These are phyloP conservation scores for Amanita subjunquillea DNA, from an alignment of 768 basidiomycete genomes.

Conservation along the genomic window DNA sequence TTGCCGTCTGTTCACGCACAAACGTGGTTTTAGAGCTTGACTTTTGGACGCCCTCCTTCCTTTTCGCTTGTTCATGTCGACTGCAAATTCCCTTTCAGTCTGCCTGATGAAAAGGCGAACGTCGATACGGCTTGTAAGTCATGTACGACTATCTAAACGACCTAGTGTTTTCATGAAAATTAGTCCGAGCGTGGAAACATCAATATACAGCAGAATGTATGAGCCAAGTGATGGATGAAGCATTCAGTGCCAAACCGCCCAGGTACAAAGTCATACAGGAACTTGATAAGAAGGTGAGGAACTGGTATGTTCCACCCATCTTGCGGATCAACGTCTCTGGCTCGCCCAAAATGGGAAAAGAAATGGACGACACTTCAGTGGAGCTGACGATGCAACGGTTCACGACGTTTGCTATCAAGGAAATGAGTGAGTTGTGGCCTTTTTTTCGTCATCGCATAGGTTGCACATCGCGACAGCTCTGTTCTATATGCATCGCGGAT, in stretches of 20 bases:
- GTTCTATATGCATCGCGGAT: constrained; percentile 69
- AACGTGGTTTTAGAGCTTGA: constrained; percentile 39
- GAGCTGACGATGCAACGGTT: constrained; percentile 62
- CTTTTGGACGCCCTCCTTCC: constrained; percentile 63
- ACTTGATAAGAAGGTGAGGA: constrained; percentile 55
- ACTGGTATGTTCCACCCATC: constrained; percentile 54
- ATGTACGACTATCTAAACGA: constrained; percentile 1
- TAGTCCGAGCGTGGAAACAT: constrained; percentile 65
- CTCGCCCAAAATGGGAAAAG: constrained; percentile 30
- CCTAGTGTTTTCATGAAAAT: constrained; percentile 1
- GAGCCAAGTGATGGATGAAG: constrained; percentile 55
- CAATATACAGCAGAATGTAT: constrained; percentile 52
- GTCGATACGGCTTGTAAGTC: constrained; percentile 54
- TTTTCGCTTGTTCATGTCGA: constrained; percentile 48
- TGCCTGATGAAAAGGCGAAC: constrained; percentile 34
- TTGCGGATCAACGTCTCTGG: constrained; percentile 53
- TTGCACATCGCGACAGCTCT: constrained; percentile 28
- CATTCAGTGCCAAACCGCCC: constrained; percentile 52
- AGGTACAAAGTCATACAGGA: constrained; percentile 53
- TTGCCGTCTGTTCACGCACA: constrained; percentile 3
- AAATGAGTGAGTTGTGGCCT: constrained; percentile 40
- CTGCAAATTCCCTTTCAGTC: constrained; percentile 38
- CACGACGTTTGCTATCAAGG: constrained; percentile 54
- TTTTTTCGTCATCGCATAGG: not conserved
- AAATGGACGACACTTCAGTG: constrained; percentile 36